Evolutionary conservation across 2,329 filamentous ascomycete genomes (phyloP).

Genomic region (Exophiala calicioides): DNA sequence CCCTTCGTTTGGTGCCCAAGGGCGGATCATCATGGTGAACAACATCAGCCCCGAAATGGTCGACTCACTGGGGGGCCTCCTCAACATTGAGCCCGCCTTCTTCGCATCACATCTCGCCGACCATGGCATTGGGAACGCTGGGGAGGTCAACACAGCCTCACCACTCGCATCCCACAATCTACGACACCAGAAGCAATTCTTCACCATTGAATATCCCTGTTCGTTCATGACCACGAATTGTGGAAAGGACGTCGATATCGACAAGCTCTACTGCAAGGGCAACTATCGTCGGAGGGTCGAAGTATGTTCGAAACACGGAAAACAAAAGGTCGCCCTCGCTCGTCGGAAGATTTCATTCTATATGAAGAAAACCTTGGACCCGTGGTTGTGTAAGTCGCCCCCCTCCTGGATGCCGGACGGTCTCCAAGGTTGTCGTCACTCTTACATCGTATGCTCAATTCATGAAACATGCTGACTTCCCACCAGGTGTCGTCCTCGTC

Average conservation of each 20-base stretch:
- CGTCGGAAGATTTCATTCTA: conserved; percentile 30
- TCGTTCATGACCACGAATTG: conserved; percentile 23
- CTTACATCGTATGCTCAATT: neutral
- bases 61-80: conserved; percentile 25
- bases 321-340: conserved; percentile 26
- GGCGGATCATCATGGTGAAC: conserved; percentile 28
- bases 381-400: conserved; percentile 25
- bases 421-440: neutral
- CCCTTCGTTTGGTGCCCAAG: conserved; percentile 17
- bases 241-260: conserved; percentile 27
- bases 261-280: conserved; percentile 28
- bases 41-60: conserved; percentile 27
- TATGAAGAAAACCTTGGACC: conserved; percentile 25
- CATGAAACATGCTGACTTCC: conserved; percentile 4
- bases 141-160: conserved; percentile 21
- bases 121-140: conserved; percentile 12
- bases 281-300: conserved; percentile 29
- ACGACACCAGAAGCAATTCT: conserved; percentile 24
- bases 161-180: conserved; percentile 24
- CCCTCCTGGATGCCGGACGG: too few relatives aligned
- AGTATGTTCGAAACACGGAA: conserved; percentile 24
- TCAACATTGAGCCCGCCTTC: conserved; percentile 28
- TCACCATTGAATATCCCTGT: conserved; percentile 28
- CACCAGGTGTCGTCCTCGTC: conserved; percentile 23
- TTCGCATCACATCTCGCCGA: conserved; percentile 27